phyloP scores from a whole-genome alignment of 495 filamentous ascomycete species.

The Clohesyomyces aquaticus region DNA sequence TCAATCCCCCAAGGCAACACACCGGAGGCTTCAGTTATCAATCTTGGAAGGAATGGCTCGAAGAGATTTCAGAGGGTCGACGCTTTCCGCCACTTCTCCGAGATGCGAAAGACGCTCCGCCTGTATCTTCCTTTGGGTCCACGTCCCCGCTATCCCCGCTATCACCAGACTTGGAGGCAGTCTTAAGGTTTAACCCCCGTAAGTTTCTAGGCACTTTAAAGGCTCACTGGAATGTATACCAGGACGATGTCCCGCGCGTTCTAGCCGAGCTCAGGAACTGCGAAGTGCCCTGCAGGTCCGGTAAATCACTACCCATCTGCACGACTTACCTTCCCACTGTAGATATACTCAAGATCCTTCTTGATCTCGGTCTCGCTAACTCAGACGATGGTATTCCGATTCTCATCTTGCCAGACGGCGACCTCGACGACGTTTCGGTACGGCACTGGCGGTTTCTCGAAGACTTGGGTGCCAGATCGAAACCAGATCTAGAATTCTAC shows the following conservation, averaged over 20 bases:
- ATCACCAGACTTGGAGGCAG: not conserved
- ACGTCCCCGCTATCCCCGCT: too few relatives aligned
- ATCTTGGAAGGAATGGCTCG: conserved; percentile 12
- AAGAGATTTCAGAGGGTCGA: conserved; percentile 1
- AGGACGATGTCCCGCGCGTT: not conserved
- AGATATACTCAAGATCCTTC: not conserved
- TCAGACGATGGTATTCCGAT: not conserved
- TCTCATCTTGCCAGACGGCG: conserved; percentile 1
- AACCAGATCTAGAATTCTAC: conserved; percentile 8
- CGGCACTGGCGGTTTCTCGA: conserved; percentile 12
- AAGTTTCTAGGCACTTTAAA: conserved; percentile 15
- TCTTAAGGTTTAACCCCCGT: not conserved
- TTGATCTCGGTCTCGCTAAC: not conserved
- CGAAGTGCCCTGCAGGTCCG: conserved; percentile 12
- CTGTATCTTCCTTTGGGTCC: too few relatives aligned
- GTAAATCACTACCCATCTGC: not conserved
- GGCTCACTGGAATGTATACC: conserved; percentile 21
- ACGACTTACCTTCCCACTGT: conserved; percentile 2
- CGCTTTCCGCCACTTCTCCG: conserved; percentile 8
- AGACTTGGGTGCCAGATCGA: not conserved
- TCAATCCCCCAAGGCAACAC: not conserved
- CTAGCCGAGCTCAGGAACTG: not conserved
- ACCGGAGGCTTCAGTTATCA: not conserved
- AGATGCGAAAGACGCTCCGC: not conserved
- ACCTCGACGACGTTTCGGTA: not conserved